A percentile compares a stretch with the other conserved stretches of the same genome.
phyloP scores from a whole-genome alignment of 768 basidiomycete species.

The Sistotremastrum suecicum region DNA sequence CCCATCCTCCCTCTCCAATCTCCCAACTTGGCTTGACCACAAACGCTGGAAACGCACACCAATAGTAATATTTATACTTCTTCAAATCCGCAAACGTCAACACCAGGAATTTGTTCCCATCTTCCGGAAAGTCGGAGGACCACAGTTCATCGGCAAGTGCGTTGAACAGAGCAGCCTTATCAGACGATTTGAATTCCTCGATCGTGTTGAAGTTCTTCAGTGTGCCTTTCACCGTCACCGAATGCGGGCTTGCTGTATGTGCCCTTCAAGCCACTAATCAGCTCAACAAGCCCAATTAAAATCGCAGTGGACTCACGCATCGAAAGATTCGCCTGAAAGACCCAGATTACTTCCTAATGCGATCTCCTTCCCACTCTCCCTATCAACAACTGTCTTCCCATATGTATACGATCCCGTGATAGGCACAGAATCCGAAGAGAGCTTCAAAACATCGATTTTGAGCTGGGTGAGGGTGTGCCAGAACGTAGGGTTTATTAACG shows the following conservation, averaged over 20 bases:
- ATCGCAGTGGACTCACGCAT: slow-evolving; percentile 30
- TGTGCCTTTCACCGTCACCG: slow-evolving; percentile 42
- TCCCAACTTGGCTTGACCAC: slow-evolving; percentile 86
- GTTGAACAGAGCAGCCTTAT: slow-evolving; percentile 82
- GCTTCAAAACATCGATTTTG: slow-evolving; percentile 83
- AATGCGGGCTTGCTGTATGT: slow-evolving; percentile 30
- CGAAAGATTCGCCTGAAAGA: slow-evolving; percentile 54
- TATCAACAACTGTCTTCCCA: slow-evolving; percentile 60
- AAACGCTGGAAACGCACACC: slow-evolving; percentile 95
- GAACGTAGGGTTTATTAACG: slow-evolving; percentile 78
- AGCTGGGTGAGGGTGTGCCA: slow-evolving; percentile 83
- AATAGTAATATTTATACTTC: slow-evolving; percentile 96
- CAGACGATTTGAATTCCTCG: slow-evolving; percentile 83
- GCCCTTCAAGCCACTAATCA: neutral
- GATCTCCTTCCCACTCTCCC: slow-evolving; percentile 62
- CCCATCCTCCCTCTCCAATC: slow-evolving; percentile 51
- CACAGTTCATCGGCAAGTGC: slow-evolving; percentile 50
- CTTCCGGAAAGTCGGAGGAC: neutral
- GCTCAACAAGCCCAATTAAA: neutral
- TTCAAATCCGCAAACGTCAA: slow-evolving; percentile 96
- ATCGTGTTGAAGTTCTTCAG: slow-evolving; percentile 96
- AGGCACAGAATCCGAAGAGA: slow-evolving; percentile 58
- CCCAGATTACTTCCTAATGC: slow-evolving; percentile 54
- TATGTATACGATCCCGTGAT: slow-evolving; percentile 55
- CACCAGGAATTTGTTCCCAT: slow-evolving; percentile 64